Conservation (phyloP, 768 basidiomycete genomes). For the Mycena sanguinolenta region DNA sequence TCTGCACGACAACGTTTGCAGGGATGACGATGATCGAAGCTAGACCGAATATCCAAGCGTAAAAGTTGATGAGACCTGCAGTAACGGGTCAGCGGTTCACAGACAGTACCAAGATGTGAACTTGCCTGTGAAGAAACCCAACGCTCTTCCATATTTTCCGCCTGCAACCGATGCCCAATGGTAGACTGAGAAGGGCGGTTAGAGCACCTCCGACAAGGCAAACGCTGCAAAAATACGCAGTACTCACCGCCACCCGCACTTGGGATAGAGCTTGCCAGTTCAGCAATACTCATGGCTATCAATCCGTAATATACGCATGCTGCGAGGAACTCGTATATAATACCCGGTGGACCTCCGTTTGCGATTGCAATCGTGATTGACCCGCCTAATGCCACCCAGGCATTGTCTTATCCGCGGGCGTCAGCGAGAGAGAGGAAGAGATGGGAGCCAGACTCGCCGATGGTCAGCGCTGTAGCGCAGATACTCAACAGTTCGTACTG, state of each 20-base stretch:
- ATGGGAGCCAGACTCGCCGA: slow-evolving; percentile 10
- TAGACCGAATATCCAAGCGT: slow-evolving; percentile 7
- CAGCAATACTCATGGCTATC: slow-evolving; percentile 25
- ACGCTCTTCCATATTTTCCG: slow-evolving; percentile 5
- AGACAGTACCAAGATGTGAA: background rate
- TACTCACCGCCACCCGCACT: slow-evolving; percentile 23
- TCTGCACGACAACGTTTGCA: slow-evolving; percentile 6
- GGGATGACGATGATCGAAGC: background rate
- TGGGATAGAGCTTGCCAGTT: slow-evolving; percentile 31
- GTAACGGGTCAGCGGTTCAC: background rate
- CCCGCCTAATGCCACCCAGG: slow-evolving; percentile 27
- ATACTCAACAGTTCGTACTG: slow-evolving; percentile 21
- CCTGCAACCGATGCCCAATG: slow-evolving; percentile 10
- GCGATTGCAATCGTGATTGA: slow-evolving; percentile 23
- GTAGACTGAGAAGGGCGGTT: background rate
- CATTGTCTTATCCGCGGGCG: slow-evolving; percentile 21
- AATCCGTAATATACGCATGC: slow-evolving; percentile 24
- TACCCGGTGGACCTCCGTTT: slow-evolving; percentile 29
- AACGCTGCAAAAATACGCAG: too few species aligned
- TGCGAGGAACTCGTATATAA: slow-evolving; percentile 31
- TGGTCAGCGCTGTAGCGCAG: slow-evolving; percentile 26
- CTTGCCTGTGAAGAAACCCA: slow-evolving; percentile 3
- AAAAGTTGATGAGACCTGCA: slow-evolving; percentile 9
- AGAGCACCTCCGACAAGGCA: too few species aligned
- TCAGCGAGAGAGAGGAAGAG: background rate